Base-by-base conservation (phyloP, 2,329 filamentous ascomycete genomes). In the Ceratocystis huliohia region DNA sequence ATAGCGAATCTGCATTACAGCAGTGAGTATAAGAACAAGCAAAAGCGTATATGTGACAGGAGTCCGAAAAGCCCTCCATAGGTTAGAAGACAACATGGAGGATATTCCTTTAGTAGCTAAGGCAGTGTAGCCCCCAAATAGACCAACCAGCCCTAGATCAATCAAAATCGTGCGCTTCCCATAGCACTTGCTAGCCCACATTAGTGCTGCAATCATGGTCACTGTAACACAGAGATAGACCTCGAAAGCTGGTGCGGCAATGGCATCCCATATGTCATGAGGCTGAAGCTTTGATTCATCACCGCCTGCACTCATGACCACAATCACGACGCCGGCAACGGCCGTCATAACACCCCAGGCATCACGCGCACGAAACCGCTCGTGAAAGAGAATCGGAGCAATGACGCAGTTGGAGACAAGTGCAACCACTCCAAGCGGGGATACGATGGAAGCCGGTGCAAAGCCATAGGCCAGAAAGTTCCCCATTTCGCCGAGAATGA, bases 391-490 rank as follows among this genome's bases (percentile, higher is more conserved):
- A 69, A 94, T 86, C 0, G 94, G 94, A 1, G 94, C 94, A 73
- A 99, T 96, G 68, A 99, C 84, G 75, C 94, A 99, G 76, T 99
- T 99, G 57, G 92, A 96, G 59, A 99, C 87, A 69, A 99, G 80
- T 1, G 94, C 94, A 13, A 99, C 94, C n/a, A 99, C 94, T 8
- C 94, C 94, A 5, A 99, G 80, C 0, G 94, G 94, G 44, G 92
- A 96, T 53, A 99, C 94, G 72, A 99, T 96, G 15, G 94, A 97
- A 6, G 94, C 94, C 2, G 94, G 94, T 37, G 94, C 94, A 74
- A 99, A 99, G 28, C 94, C 94, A 73, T 99, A 99, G 0, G 94
- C 94, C 69, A 99, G 78, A 73, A 99, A 99, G 75, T 99, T 99
- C 64, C 94, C 94, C 73, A 89, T 88, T 78, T 99, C 94, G 67